phyloP scores from a whole-genome alignment of 768 basidiomycete genomes.

The Suillus bovinus region DNA sequence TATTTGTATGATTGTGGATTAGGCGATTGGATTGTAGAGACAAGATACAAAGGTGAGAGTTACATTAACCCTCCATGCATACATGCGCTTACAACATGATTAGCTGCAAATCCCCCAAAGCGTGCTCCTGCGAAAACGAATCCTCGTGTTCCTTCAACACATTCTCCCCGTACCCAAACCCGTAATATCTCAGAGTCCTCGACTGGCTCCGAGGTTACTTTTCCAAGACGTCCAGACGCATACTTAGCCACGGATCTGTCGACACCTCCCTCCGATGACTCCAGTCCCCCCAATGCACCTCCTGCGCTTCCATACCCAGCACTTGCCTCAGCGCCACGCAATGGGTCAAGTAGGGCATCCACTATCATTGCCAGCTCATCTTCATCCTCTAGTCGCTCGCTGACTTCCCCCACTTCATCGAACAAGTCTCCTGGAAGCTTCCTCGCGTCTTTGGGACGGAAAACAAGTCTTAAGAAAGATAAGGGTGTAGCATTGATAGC shows the following conservation, averaged over 20 bases:
- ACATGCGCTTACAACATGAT: slow-evolving; percentile 12
- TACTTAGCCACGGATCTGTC: slow-evolving; percentile 76
- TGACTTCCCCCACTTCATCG: slow-evolving; percentile 40
- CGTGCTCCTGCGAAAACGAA: slow-evolving; percentile 27
- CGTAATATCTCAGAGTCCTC: slow-evolving; percentile 74
- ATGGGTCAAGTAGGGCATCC: slow-evolving; percentile 29
- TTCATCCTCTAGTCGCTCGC: slow-evolving; percentile 48
- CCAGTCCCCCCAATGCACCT: slow-evolving; percentile 53
- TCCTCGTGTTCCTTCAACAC: slow-evolving; percentile 36
- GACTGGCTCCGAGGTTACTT: slow-evolving; percentile 73
- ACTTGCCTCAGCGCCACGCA: slow-evolving; percentile 43
- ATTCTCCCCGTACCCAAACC: slow-evolving; percentile 50
- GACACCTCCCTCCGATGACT: slow-evolving; percentile 44
- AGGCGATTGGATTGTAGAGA: slow-evolving; percentile 68
- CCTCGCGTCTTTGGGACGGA: slow-evolving; percentile 75
- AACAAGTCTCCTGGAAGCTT: slow-evolving; percentile 57
- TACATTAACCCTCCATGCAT: neutral
- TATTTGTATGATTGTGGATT: slow-evolving; percentile 75
- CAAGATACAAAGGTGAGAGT: slow-evolving; percentile 52
- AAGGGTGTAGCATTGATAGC: slow-evolving; percentile 24
- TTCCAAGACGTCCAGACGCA: slow-evolving; percentile 79
- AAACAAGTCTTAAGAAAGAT: slow-evolving; percentile 54
- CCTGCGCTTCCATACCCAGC: slow-evolving; percentile 77
- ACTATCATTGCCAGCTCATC: slow-evolving; percentile 40
- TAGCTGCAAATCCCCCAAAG: slow-evolving; percentile 23